Percentiles rank a stretch among this genome's conserved stretches.
phyloP scores from a whole-genome alignment of 345 rosid species.

The Rhodamnia argentea region DNA sequence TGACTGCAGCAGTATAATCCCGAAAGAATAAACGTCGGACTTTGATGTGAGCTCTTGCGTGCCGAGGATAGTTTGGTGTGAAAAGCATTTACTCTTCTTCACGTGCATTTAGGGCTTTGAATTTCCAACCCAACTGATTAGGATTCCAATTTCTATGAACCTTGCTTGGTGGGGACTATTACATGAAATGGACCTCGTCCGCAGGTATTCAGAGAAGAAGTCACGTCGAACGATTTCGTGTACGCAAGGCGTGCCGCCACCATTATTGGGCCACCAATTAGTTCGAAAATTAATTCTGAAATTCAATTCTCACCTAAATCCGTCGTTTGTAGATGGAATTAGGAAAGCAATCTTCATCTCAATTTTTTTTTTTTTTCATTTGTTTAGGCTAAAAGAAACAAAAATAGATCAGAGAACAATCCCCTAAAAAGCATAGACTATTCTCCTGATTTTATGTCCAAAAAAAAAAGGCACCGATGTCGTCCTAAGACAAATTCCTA shows the following conservation, averaged over 20 bases:
- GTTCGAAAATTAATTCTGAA: not conserved
- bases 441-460: no score
- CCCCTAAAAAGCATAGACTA: no score
- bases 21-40: conserved; percentile 82
- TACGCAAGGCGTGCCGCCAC: not conserved
- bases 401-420: no score
- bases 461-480: not conserved
- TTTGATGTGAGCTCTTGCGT: conserved; percentile 58
- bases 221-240: not conserved
- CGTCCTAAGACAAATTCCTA: not conserved
- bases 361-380: no score
- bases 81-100: not conserved
- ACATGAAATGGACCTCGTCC: no score
- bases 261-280: not conserved
- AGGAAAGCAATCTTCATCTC: not conserved
- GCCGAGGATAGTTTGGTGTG: not conserved
- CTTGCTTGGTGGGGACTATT: not conserved
- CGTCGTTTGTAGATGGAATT: not conserved
- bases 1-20: conserved; percentile 51
- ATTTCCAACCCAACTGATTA: not conserved
- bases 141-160: not conserved
- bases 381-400: no score
- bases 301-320: not conserved
- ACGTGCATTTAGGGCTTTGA: not conserved
- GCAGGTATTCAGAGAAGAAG: not conserved